Conservation (phyloP, 1,284 basidiomycete genomes). For the Tylopilus sp. region DNA sequence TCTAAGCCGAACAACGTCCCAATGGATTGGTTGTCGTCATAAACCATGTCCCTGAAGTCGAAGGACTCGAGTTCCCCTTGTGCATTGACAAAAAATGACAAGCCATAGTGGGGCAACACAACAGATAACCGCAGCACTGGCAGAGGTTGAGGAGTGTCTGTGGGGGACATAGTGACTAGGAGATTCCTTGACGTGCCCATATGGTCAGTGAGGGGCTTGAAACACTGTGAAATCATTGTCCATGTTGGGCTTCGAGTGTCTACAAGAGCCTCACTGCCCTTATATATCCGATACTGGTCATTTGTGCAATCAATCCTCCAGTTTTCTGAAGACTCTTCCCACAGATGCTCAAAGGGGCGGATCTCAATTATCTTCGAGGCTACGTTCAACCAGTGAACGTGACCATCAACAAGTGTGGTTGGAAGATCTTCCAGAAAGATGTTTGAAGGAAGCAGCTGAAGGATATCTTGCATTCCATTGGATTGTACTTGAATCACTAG, state of each 20-base stretch:
- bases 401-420: slow-evolving; percentile 39
- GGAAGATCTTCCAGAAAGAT: slow-evolving; percentile 52
- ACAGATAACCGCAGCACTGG: slow-evolving; percentile 35
- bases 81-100: slow-evolving; percentile 38
- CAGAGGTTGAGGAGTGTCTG: too few relatives aligned
- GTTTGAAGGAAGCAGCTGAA: slow-evolving; percentile 49
- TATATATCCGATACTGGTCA: slow-evolving; percentile 13
- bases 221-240: slow-evolving; percentile 35
- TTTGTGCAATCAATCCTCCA: slow-evolving; percentile 25
- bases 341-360: slow-evolving; percentile 39
- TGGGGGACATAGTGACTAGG: slow-evolving; percentile 17
- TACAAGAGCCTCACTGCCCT: slow-evolving; percentile 26
- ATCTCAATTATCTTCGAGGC: slow-evolving; percentile 45
- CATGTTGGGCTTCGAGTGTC: slow-evolving; percentile 44
- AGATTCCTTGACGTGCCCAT: slow-evolving; percentile 1
- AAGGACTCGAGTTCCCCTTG: slow-evolving; percentile 21
- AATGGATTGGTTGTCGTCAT: slow-evolving; percentile 29
- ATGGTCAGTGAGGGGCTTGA: slow-evolving; percentile 43
- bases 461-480: slow-evolving; percentile 9
- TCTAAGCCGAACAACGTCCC: slow-evolving; percentile 39
- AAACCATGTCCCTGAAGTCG: slow-evolving; percentile 20
- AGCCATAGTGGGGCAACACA: slow-evolving; percentile 49
- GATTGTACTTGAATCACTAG: slow-evolving; percentile 41
- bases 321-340: slow-evolving; percentile 33
- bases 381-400: slow-evolving; percentile 53